Evolutionary conservation across 768 basidiomycete species (phyloP).

Genomic region (Rossbeevera mucosa): DNA sequence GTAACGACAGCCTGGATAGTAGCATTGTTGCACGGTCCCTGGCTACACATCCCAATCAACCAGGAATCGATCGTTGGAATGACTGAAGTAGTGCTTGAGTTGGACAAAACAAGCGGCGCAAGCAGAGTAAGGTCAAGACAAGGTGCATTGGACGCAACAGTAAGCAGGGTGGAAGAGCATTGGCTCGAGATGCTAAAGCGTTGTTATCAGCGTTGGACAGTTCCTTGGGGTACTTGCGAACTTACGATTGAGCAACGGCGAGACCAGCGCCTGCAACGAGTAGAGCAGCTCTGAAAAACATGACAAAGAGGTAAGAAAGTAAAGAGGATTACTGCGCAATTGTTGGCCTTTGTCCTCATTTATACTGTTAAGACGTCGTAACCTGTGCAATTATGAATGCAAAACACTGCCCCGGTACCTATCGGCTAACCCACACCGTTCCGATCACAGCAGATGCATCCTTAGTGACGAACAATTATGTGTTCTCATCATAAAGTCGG

Average conservation of each 20-base stretch:
- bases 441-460: no score
- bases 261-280: conserved; percentile 33
- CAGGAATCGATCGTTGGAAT: conserved; percentile 51
- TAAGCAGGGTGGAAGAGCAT: conserved; percentile 47
- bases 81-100: conserved; percentile 30
- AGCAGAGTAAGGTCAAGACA: conserved; percentile 40
- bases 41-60: conserved; percentile 53
- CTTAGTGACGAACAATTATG: conserved; percentile 4
- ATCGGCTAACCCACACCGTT: no score
- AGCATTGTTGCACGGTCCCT: conserved; percentile 51
- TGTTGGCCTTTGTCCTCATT: background rate
- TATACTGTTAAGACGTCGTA: conserved; percentile 6
- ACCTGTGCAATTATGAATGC: no score
- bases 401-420: background rate
- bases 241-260: conserved; percentile 44
- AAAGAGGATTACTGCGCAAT: conserved; percentile 6
- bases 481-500: conserved; percentile 7
- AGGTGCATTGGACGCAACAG: conserved; percentile 36
- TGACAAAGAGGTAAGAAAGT: conserved; percentile 6
- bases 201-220: background rate
- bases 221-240: conserved; percentile 7
- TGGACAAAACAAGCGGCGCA: conserved; percentile 23
- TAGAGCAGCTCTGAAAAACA: conserved; percentile 25
- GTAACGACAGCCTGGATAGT: conserved; percentile 52
- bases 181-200: conserved; percentile 16